Conservation (phyloP, 139 green algal genomes). For the Coccomyxa sp. region DNA sequence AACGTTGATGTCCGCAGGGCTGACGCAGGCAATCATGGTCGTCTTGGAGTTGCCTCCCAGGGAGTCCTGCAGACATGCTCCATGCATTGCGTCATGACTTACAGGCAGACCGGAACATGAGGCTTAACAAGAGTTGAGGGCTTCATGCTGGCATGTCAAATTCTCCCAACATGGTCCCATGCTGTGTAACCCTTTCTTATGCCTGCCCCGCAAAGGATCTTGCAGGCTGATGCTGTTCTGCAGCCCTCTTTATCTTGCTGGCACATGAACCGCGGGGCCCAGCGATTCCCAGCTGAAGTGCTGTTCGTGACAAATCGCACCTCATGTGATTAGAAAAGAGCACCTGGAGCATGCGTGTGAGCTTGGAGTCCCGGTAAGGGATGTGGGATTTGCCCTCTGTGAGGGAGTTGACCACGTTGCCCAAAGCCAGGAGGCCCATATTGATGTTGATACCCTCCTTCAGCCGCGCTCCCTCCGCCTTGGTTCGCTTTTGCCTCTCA, state of each 20-base stretch:
- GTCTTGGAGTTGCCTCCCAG: slow-evolving; percentile 93
- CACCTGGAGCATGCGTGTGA: slow-evolving; percentile 90
- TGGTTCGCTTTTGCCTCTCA: slow-evolving; percentile 92
- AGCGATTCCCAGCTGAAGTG: too few relatives aligned
- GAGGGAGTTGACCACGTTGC: slow-evolving; percentile 96
- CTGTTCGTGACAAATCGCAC: too few relatives aligned
- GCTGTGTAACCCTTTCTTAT: too few relatives aligned
- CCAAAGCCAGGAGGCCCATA: slow-evolving; percentile 88
- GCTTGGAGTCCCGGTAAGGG: slow-evolving; percentile 90
- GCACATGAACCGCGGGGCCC: too few relatives aligned
- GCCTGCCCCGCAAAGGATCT: too few relatives aligned
- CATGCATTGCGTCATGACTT: neutral
- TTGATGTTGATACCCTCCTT: slow-evolving; percentile 77
- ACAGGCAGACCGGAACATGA: neutral
- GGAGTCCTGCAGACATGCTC: slow-evolving; percentile 67
- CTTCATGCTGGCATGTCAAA: neutral
- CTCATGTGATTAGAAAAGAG: neutral
- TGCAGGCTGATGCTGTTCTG: too few relatives aligned
- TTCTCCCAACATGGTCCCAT: neutral
- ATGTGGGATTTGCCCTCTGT: slow-evolving; percentile 76
- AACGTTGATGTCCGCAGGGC: slow-evolving; percentile 80
- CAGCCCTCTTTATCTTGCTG: too few relatives aligned
- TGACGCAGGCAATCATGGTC: slow-evolving; percentile 93
- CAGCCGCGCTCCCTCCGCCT: slow-evolving; percentile 74
- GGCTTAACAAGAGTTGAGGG: neutral